A percentile compares a stretch with the other conserved stretches of the same genome.
Conservation (phyloP, 2,329 filamentous ascomycete genomes). For the Mycosphaerella sp. region DNA sequence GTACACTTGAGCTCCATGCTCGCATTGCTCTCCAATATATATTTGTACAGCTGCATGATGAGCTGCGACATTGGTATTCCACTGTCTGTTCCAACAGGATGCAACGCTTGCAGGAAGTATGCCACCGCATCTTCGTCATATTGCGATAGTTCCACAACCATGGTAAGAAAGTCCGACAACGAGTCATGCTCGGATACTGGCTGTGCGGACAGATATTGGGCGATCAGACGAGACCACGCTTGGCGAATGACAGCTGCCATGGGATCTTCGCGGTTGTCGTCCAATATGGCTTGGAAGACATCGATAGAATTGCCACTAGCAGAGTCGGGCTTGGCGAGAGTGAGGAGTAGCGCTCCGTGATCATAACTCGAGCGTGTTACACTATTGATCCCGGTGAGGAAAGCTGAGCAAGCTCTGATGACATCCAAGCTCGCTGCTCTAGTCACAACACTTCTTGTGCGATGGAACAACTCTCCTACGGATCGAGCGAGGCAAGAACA, state of each 20-base stretch:
- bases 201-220: conserved; percentile 10
- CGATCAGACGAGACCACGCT: conserved; percentile 18
- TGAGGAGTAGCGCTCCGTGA: neutral
- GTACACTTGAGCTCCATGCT: conserved; percentile 15
- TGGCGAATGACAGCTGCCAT: conserved; percentile 15
- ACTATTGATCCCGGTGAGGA: neutral
- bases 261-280: conserved; percentile 1
- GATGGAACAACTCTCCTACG: conserved; percentile 11
- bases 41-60: conserved; percentile 6
- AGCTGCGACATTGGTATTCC: conserved; percentile 5
- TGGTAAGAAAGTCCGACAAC: neutral
- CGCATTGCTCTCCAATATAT: conserved; percentile 5
- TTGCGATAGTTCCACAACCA: conserved; percentile 9
- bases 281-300: conserved; percentile 2
- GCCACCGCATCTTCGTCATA: conserved; percentile 19
- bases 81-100: neutral
- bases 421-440: conserved; percentile 26
- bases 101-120: conserved; percentile 15
- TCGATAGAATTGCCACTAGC: neutral
- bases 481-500: conserved; percentile 6
- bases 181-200: conserved; percentile 1
- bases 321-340: neutral
- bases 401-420: conserved; percentile 6
- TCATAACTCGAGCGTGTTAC: neutral
- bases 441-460: conserved; percentile 31